phyloP scores from a whole-genome alignment of 1,284 basidiomycete genomes.

The Tylopilus sp. region DNA sequence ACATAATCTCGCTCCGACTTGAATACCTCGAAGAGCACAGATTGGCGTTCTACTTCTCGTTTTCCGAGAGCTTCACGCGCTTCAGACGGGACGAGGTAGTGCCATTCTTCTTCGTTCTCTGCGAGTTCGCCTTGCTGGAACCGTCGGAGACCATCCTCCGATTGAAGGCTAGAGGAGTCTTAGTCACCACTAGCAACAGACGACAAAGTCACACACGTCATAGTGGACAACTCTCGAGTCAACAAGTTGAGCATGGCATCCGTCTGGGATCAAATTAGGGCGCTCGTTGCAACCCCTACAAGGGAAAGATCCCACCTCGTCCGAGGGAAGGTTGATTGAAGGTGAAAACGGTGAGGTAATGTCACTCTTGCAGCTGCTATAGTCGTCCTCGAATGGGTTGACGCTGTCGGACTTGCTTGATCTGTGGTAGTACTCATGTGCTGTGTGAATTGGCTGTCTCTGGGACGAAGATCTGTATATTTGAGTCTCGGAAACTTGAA shows the following conservation, averaged over 20 bases:
- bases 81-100: conserved; percentile 63
- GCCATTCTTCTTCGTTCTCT: conserved; percentile 70
- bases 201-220: conserved; percentile 47
- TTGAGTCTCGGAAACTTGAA: conserved; percentile 46
- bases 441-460: conserved; percentile 22
- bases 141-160: conserved; percentile 56
- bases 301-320: conserved; percentile 27
- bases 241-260: conserved; percentile 34
- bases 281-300: neutral
- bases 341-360: conserved; percentile 25
- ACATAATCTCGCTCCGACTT: conserved; percentile 81
- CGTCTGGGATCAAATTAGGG: conserved; percentile 20
- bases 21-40: conserved; percentile 76
- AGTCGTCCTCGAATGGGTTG: conserved; percentile 14
- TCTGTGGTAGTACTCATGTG: conserved; percentile 44
- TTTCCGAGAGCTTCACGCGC: conserved; percentile 65
- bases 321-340: conserved; percentile 18
- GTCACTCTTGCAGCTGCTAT: conserved; percentile 7
- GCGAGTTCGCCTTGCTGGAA: conserved; percentile 61
- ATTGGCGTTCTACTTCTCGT: conserved; percentile 73
- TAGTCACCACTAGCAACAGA: conserved; percentile 13
- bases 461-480: conserved; percentile 49
- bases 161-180: conserved; percentile 41
- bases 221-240: conserved; percentile 47
- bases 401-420: conserved; percentile 31